Evolutionary conservation across 768 basidiomycete genomes (phyloP).

Genomic region (Mycena belliarum): DNA sequence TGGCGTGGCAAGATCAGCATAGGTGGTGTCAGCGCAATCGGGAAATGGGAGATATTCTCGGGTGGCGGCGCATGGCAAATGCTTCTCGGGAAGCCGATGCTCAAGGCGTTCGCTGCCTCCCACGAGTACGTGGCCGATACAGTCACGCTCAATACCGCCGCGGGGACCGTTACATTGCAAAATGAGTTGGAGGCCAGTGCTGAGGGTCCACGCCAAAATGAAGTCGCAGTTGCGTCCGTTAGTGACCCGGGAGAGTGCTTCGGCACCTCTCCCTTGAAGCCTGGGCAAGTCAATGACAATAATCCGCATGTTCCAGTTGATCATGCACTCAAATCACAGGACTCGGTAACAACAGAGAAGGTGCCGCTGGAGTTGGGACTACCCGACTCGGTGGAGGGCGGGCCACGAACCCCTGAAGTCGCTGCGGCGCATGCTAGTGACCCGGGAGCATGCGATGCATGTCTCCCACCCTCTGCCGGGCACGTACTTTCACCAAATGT

Average conservation of each 20-base stretch:
- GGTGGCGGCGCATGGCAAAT: conserved; percentile 20
- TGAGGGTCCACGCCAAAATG: conserved; percentile 8
- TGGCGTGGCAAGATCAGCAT: conserved; percentile 25
- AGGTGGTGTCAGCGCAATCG: not conserved
- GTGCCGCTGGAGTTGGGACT: not conserved
- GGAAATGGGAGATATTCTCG: conserved; percentile 24
- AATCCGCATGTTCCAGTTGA: not conserved
- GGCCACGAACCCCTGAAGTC: conserved; percentile 4
- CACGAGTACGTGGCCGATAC: conserved; percentile 14
- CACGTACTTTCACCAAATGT: not conserved
- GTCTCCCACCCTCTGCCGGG: not conserved
- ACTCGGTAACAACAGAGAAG: not conserved
- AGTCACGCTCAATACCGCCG: not conserved
- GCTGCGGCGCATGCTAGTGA: conserved; percentile 3
- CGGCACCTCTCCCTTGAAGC: conserved; percentile 13
- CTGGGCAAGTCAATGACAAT: conserved; percentile 2
- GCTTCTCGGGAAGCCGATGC: conserved; percentile 21
- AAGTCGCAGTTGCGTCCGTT: conserved; percentile 14
- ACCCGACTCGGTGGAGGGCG: not conserved
- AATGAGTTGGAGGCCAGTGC: not conserved
- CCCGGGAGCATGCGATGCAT: conserved; percentile 2
- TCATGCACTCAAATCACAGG: not conserved
- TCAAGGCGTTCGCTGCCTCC: conserved; percentile 6
- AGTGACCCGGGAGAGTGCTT: conserved; percentile 13
- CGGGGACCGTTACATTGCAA: not conserved